Evolutionary conservation across 208 protist genomes (phyloP).

Genomic region (Acanthamoeba royreba): DNA sequence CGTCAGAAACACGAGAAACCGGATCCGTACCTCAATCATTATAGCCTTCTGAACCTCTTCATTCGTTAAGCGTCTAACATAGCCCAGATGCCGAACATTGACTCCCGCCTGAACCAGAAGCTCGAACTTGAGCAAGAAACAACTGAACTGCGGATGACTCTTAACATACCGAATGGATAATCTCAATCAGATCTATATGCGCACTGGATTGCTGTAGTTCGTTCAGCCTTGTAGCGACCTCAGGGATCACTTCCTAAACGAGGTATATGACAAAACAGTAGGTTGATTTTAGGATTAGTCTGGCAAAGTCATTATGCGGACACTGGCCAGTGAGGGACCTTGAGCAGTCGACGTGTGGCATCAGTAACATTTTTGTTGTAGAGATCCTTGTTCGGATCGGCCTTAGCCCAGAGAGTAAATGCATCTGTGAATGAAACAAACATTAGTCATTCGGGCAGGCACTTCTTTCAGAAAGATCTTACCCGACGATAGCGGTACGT

Average conservation of each 20-base stretch:
- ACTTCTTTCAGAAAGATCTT: not conserved
- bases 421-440: not conserved
- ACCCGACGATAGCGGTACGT: not conserved
- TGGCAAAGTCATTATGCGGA: not conserved
- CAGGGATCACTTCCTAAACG: not conserved
- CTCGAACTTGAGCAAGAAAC: not conserved
- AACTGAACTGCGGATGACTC: not conserved
- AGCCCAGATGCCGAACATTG: conserved; percentile 58
- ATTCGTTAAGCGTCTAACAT: not conserved
- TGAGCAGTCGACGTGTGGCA: not conserved
- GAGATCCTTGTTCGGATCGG: not conserved
- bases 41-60: not conserved
- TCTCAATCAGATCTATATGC: not conserved
- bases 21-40: not conserved
- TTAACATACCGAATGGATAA: not conserved
- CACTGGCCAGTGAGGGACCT: not conserved
- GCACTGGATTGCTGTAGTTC: not conserved
- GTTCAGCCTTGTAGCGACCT: not conserved
- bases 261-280: not conserved
- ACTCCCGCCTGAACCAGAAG: conserved; percentile 14
- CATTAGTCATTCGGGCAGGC: not conserved
- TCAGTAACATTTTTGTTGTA: not conserved
- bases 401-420: conserved; percentile 8
- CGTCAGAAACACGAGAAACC: not conserved
- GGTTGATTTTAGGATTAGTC: not conserved